Evolutionary conservation across 2,329 filamentous ascomycete genomes (phyloP), one percentile per base, ranked within the genome.

Genomic region (Pestalotiopsis sp.): DNA sequence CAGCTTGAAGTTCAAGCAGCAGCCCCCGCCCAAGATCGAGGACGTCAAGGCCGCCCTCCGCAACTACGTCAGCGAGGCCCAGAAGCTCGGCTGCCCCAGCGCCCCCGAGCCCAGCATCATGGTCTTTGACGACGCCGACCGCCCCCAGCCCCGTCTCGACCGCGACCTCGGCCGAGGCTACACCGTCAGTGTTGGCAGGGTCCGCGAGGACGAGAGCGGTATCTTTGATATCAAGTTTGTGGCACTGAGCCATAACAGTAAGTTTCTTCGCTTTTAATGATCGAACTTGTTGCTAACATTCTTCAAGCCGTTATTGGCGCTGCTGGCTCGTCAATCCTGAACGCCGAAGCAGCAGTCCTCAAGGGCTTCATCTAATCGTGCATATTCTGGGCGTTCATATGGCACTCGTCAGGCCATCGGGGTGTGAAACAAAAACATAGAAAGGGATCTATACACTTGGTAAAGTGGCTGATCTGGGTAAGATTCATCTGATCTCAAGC

Each of bases 161-260:
- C 89, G 95, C 68, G 92, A 98, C 73, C 88, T 95, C 31, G 91
- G 93, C 70, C 88, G 89, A 65, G 95, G 96, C 0, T 98, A 98
- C 78, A 93, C 95, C 3, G 93, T 98, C 52, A 96, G 92, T 75
- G 95, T 98, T 23, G 95, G 95, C 7, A 89, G 95, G 31, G 89
- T 98, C 36, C 85, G 96, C 61, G 91, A 95, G 80, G 95, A 97
- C 75, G 92, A 93, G 74, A 92, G 91, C 71, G 93, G 93, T 23
- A 92, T 97, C 73, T 98, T 98, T 76, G 96, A 98, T 78, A 88
- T 98, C 79, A 95, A 97, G 80, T 98, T 98, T 81, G 95, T 96
- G 71, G 94, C 94, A 27, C 84, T 98, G 74, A 97, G 93, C 78
- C 96, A 98, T 73, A 90, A 90, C 75, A 90, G 86, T 89, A 78